Evolutionary conservation across 2,329 filamentous ascomycete genomes (phyloP), one percentile per base, ranked within the genome.

Genomic region (Arthrobotrys sphaeroides): DNA sequence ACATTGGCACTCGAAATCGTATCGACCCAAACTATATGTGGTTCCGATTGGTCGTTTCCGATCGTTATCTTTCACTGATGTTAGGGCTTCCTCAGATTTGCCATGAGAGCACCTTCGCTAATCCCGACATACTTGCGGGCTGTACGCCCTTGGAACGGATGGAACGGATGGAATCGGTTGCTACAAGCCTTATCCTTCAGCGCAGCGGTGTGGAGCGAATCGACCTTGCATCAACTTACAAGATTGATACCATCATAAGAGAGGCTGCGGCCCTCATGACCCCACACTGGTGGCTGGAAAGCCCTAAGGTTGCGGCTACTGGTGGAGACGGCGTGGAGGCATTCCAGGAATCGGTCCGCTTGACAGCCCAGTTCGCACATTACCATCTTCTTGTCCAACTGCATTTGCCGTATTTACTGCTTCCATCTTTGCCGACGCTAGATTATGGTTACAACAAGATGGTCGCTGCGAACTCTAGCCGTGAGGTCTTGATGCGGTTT

Each of bases 381-480:
- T 84, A 85, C 77, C 83, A 85, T 33, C 82, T 88, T 2, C 80
- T 87, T 3, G 83, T 86, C 36, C 83, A 86, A 9, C 83, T 88
- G 0, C 87, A 89, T 73, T 82, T 88, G 0, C 87, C 87, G 0
- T 88, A 86, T 73, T 85, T 88, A 80, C 82, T 88, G 7, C 83
- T 82, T 20, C 73, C 80, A 4, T 31, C 49, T 26, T 79, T 80
- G 2, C 59, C 61, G 3, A 80, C 81, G 13, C 53, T 61, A 5
- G 82, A 82, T 13, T 84, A 84, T 65, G 83, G 85, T 16, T 85
- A 86, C 78, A 86, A 84, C 77, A 86, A 84, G 65, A 83, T 83
- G 13, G 84, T 83, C 1, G 86, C 85, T 73, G 80, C 87, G 53
- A 83, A 83, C 10, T 84, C 86, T 3, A 86, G 85, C 51, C 85